Evolutionary conservation across 2,329 filamentous ascomycete species (phyloP), one percentile per base, ranked within the genome.

Genomic region (Botryotinia calthae): DNA sequence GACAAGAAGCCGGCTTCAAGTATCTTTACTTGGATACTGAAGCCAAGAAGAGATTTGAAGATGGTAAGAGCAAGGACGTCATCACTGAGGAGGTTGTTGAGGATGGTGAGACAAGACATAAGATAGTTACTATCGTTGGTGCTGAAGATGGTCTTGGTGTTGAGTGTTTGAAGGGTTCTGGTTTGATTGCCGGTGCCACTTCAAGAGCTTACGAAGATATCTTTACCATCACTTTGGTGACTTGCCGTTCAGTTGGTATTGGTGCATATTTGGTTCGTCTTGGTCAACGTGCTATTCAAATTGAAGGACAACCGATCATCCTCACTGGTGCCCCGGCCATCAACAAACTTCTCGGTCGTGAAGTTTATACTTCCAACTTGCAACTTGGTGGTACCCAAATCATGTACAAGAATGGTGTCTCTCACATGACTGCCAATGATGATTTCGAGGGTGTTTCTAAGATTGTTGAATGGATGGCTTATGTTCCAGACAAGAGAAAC

Each of bases 321-420:
- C 89, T 99, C 76, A 99, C 96, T 79, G 96, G 96, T 88, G 96
- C 96, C 66, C 93, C 94, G 76, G 96, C 96, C 74, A 92, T 99
- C 82, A 99, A 99, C 90, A 99, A 98, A 86, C 87, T 99, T 79
- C 90, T 99, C 74, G 96, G 96, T 80, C 94, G 97, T 78, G 96
- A 99, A 84, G 95, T 99, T 44, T 99, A 99, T 86, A 98, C 96
- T 37, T 98, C 96, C 74, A 99, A 99, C 88, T 85, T 99, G 81
- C 96, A 99, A 87, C 93, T 99, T 77, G 96, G 96, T 90, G 96
- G 96, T 79, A 99, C 96, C n/a, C 96, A 99, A 85, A 99, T 99
- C 88, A 99, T 99, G 96, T 98, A 99, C 90, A 95, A 93, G 86
- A 99, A 99, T 82, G 96, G 96, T 89, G 96, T 99, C 59, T 98